Percentiles rank a stretch among this genome's conserved stretches.
Conservation (phyloP, 441 rosid genomes). For the Gossypium davidsonii region DNA sequence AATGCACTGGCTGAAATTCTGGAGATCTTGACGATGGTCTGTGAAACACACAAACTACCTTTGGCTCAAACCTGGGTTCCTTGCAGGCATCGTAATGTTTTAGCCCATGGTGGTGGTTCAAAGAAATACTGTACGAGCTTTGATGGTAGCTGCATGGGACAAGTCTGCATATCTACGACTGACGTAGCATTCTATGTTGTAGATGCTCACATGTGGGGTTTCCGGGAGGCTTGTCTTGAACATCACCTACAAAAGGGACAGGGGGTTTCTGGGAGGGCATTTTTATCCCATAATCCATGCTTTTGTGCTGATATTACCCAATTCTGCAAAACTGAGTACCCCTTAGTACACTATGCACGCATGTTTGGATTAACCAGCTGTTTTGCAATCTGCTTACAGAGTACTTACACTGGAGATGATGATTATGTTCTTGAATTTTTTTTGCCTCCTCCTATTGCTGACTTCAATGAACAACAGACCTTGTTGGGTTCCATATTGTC, state of each 20-base stretch:
- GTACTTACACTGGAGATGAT: constrained; percentile 68
- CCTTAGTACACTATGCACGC: constrained; percentile 86
- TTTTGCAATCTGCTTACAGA: constrained; percentile 75
- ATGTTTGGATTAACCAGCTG: constrained; percentile 66
- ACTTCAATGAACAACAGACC: constrained; percentile 38
- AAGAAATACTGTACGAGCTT: constrained; percentile 81
- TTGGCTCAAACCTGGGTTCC: constrained; percentile 97
- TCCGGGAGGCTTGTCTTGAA: constrained; percentile 81
- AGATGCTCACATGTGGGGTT: constrained; percentile 88
- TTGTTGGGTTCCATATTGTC: constrained; percentile 56
- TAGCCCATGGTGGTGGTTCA: constrained; percentile 77
- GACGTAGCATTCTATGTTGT: constrained; percentile 75
- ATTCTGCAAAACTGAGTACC: constrained; percentile 80
- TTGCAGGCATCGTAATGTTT: constrained; percentile 78
- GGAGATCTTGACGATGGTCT: constrained; percentile 71
- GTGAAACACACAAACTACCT: constrained; percentile 78
- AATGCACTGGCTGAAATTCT: constrained; percentile 81
- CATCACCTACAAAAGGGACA: constrained; percentile 91
- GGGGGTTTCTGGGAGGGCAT: constrained; percentile 85
- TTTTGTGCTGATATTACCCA: constrained; percentile 64
- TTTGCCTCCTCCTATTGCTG: constrained; percentile 48
- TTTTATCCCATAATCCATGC: constrained; percentile 62
- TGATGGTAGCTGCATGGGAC: constrained; percentile 82
- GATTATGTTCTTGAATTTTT: constrained; percentile 81
- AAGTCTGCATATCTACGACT: constrained; percentile 82